Percentiles rank a stretch among this genome's conserved stretches.
Conservation (phyloP, 2,329 filamentous ascomycete genomes). For the Monilinia vaccinii-corymbosi region DNA sequence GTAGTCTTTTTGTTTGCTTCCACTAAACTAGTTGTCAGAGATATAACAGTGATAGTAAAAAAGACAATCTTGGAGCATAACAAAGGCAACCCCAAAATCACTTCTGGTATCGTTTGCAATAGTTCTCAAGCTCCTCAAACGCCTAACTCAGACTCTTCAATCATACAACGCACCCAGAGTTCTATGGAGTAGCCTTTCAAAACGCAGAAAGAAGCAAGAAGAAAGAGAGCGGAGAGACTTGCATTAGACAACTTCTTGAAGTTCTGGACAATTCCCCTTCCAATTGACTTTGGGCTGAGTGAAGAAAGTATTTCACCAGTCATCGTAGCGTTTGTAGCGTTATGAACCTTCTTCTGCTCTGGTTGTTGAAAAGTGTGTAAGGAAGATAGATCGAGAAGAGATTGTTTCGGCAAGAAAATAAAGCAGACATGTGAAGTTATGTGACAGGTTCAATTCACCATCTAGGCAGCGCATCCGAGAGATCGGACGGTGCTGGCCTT, state of each 20-base stretch:
- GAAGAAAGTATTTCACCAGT: background rate
- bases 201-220: background rate
- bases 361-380: background rate
- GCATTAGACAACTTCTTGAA: background rate
- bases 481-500: background rate
- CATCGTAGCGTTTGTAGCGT: background rate
- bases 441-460: background rate
- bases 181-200: background rate
- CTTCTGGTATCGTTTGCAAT: background rate
- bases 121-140: background rate
- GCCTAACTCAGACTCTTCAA: background rate
- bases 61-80: background rate
- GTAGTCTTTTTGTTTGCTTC: background rate
- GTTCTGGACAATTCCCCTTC: background rate
- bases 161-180: background rate
- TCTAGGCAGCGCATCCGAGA: background rate
- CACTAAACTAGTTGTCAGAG: background rate
- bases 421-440: background rate
- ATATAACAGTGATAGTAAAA: background rate
- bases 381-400: background rate
- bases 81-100: background rate
- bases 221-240: background rate
- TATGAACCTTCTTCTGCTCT: background rate
- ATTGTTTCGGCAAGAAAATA: background rate
- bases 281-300: background rate